Evolutionary conservation across 2,329 filamentous ascomycete species (phyloP), one percentile per base, ranked within the genome.

Genomic region (Talaromyces sp.): DNA sequence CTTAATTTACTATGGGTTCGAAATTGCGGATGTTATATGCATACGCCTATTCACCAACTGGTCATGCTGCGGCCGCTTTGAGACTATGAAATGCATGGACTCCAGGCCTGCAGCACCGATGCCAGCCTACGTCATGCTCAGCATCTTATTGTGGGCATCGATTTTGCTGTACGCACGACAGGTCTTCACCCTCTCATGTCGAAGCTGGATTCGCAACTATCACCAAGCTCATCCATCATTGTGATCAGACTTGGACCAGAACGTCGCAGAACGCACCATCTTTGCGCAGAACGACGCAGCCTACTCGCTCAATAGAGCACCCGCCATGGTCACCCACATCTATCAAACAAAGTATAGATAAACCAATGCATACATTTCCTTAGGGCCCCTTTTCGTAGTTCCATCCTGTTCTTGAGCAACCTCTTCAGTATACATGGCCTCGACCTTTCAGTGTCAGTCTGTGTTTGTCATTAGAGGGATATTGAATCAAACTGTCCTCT

Each of bases 381-480:
- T n/a, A 9, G 52, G 52, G 14, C 24, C n/a, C 19, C 19, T 39
- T 39, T 22, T 11, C n/a, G 14, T n/a, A 31, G 24, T 19, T 27
- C 14, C 31, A 14, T n/a, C n/a, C 3, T 22, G 4, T 43, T 22
- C 24, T 19, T 11, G 3, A n/a, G 19, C 37, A 67, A 66, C 74
- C 73, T 79, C 76, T 74, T 74, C 69, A 78, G 76, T 79, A 79
- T 79, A 73, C 77, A 78, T 76, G 76, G 75, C 73, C 74, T 73
- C 70, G 76, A 76, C 73, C 68, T 69, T 68, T 68, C 75, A 72
- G 76, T 79, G 77, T 78, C 74, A 72, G 75, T 69, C 74, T 80
- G 75, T 79, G 76, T 78, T 79, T 78, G 76, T 79, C 76, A 79
- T 66, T 70, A 71, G 76, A 80, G 77, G 77, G 63, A 79, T 69